Evolutionary conservation across 345 rosid species (phyloP), one percentile per base, ranked within the genome.

Genomic region (Nasturtium officinale): DNA sequence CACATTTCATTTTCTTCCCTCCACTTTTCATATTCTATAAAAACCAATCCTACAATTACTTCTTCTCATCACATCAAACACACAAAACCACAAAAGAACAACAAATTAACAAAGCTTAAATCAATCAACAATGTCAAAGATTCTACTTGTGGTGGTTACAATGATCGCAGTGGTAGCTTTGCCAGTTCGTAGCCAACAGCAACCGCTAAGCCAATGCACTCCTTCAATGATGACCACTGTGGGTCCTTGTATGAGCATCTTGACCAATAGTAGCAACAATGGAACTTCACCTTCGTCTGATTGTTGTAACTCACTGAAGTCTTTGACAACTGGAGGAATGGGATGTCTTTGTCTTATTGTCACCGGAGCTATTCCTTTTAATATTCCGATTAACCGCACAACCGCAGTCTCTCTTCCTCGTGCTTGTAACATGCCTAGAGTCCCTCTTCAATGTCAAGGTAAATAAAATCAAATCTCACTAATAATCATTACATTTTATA

Each of bases 401-500:
- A 85, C 91, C 15, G 96, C 96, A 28, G 73, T 94, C 65, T 82
- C 90, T 47, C 97, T 94, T 38, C 97, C 98, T 6, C 88, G 86
- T 0, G 88, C 95, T 40, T 91, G 97, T 67, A 91, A 88, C 84
- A 87, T 87, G 95, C 81, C 93, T 16, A 78, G 87, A 5, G 89
- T 91, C 53, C 90, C 97, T 12, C 66, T 94, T 71, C 91, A 89
- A 51, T 91, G 98, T 88, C 76, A 87, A 83, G 86, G 95, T 82
- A 60, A 42, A 42, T 52, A 51, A n/a, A 23, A 33, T 26, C 0
- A 48, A 25, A 47, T 6, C 2, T 0, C 30, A 61, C 17, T 51
- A 1, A 1, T 35, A 9, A 53, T 20, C 57, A 10, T 70, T 10
- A 43, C 60, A 50, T 48, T 28, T 9, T 28, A 4, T 65, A 21